Percentiles rank a stretch among this genome's conserved stretches.
phyloP scores from a whole-genome alignment of 768 basidiomycete genomes.

The Auriculariales sp. region DNA sequence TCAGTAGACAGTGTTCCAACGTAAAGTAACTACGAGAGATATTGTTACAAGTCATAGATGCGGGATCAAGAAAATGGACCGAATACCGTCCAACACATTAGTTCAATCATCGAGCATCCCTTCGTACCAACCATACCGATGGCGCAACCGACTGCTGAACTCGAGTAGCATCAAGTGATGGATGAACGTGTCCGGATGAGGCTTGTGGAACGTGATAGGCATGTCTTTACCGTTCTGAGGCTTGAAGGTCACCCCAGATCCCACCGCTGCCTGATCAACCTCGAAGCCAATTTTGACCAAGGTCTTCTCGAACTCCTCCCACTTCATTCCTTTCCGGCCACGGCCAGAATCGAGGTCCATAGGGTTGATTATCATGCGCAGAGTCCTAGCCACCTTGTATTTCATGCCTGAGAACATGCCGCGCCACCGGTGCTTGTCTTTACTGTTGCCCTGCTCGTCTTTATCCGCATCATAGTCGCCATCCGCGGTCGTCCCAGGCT shows the following conservation, averaged over 20 bases:
- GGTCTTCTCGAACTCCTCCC: constrained; percentile 61
- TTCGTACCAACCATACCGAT: constrained; percentile 51
- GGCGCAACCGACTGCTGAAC: constrained; percentile 43
- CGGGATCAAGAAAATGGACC: no score
- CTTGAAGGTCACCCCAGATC: constrained; percentile 72
- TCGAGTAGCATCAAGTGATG: constrained; percentile 32
- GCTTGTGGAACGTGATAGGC: constrained; percentile 68
- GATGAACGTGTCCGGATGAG: constrained; percentile 62
- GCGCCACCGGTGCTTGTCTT: constrained; percentile 39
- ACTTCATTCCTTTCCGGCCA: constrained; percentile 49
- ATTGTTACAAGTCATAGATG: no score
- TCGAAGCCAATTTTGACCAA: constrained; percentile 70
- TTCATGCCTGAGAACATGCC: constrained; percentile 11
- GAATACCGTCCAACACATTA: constrained; percentile 1
- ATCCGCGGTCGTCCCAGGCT: constrained; percentile 23
- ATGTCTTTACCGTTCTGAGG: constrained; percentile 45
- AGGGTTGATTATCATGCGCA: not conserved
- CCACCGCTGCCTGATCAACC: constrained; percentile 61
- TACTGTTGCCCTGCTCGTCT: constrained; percentile 20
- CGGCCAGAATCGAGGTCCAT: constrained; percentile 32
- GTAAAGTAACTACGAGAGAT: no score
- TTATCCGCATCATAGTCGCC: constrained; percentile 26
- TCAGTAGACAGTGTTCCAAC: no score
- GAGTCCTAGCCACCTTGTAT: constrained; percentile 16
- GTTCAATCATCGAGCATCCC: constrained; percentile 20